These are phyloP conservation scores for Boletus edulis DNA, from an alignment of 768 basidiomycete genomes.

Conservation along the genomic window DNA sequence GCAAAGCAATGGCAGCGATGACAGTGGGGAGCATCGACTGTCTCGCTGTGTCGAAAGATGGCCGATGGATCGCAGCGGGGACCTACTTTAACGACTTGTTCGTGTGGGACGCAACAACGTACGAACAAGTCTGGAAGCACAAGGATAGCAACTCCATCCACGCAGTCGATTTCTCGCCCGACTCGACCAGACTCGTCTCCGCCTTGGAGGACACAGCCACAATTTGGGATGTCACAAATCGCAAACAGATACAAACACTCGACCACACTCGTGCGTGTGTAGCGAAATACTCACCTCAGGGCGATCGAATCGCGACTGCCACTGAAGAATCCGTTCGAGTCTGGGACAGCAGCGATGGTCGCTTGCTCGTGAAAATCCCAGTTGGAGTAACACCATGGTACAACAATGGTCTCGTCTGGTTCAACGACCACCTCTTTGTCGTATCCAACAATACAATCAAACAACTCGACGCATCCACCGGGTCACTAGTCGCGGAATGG, in stretches of 20 bases:
- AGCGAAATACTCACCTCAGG: neutral
- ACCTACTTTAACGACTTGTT: fast-evolving
- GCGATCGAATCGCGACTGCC: too few relatives aligned
- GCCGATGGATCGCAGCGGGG: neutral
- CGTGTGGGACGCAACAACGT: neutral
- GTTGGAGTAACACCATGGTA: too few relatives aligned
- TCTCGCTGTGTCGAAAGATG: neutral
- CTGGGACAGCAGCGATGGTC: too few relatives aligned
- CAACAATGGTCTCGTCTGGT: neutral
- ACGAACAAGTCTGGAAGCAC: neutral
- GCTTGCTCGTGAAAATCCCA: too few relatives aligned
- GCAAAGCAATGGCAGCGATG: neutral
- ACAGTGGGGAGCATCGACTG: neutral
- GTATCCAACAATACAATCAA: too few relatives aligned
- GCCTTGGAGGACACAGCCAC: neutral
- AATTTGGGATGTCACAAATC: neutral
- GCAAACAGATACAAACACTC: neutral
- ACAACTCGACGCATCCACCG: neutral
- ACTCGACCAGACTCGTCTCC: too few relatives aligned
- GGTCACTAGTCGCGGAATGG: neutral
- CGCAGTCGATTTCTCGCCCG: neutral
- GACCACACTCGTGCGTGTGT: neutral
- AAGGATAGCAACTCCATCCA: neutral
- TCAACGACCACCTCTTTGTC: too few relatives aligned
- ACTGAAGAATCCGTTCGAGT: too few relatives aligned